Percentiles rank a stretch among this genome's conserved stretches.
phyloP scores from a whole-genome alignment of 768 basidiomycete species.

The Amyloporia xantha region DNA sequence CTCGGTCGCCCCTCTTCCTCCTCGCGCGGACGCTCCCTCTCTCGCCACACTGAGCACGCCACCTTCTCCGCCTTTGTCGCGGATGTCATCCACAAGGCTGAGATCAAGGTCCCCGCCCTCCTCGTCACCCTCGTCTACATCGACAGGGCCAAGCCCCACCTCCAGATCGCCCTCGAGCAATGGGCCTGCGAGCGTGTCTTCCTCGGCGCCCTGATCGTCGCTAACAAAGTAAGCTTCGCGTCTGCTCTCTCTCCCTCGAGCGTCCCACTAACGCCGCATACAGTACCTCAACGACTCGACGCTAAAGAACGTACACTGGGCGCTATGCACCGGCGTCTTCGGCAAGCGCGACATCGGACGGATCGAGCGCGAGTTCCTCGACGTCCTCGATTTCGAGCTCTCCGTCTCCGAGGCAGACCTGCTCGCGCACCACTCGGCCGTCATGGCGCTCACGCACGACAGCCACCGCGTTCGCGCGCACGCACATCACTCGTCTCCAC shows the following conservation, averaged over 20 bases:
- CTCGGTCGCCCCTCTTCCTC: slow-evolving; percentile 61
- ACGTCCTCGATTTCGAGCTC: slow-evolving; percentile 73
- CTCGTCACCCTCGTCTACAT: slow-evolving; percentile 73
- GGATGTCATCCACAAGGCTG: slow-evolving; percentile 65
- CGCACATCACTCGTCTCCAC: slow-evolving; percentile 6
- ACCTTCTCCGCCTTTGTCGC: slow-evolving; percentile 60
- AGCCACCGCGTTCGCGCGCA: slow-evolving; percentile 13
- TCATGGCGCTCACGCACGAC: slow-evolving; percentile 27
- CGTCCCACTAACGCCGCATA: neutral
- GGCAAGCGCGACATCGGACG: slow-evolving; percentile 76
- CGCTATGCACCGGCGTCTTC: slow-evolving; percentile 76
- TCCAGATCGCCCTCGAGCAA: slow-evolving; percentile 75
- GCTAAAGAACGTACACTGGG: slow-evolving; percentile 89
- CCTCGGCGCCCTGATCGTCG: slow-evolving; percentile 81
- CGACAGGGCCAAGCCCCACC: slow-evolving; percentile 67
- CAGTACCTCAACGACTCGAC: slow-evolving; percentile 86
- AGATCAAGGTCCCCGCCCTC: slow-evolving; percentile 63
- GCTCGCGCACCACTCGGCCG: slow-evolving; percentile 36
- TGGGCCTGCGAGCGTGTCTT: slow-evolving; percentile 91
- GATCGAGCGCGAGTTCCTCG: slow-evolving; percentile 78
- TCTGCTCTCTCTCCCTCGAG: slow-evolving; percentile 13
- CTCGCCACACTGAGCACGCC: slow-evolving; percentile 44
- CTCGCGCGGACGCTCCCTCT: slow-evolving; percentile 38
- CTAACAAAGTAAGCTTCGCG: slow-evolving; percentile 58
- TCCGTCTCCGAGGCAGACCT: slow-evolving; percentile 58